Base-by-base conservation (phyloP, 1,139 yeast species). In the Maudiozyma humilis region DNA sequence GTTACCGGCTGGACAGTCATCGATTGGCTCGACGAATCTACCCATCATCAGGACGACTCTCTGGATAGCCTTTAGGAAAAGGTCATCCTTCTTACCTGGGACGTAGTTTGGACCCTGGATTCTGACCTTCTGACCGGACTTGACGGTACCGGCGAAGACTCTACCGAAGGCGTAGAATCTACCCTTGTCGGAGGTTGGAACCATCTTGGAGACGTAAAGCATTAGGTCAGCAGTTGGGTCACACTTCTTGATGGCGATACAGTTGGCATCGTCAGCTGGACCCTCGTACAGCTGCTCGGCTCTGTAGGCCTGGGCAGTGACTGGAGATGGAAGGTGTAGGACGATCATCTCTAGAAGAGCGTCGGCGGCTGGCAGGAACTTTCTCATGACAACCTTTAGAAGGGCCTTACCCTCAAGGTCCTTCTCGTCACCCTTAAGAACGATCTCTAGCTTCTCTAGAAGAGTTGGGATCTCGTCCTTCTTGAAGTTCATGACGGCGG, bases 101-200 rank as follows among this genome's bases (percentile, higher is more conserved):
- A 78, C 79, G 76, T 87, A 91, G 95, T 89, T 89, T 71, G 97
- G 98, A 77, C 98, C 98, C 80, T 91, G 98, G 69, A 91, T 91
- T 80, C 98, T 86, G 69, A 91, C 95, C 86, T 91, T 91, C 81
- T 83, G 89, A 76, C 98, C 98, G 66, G 96, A 86, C 72, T 75
- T 85, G 67, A 91, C 96, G 67, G 97, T 91, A 88, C 98, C 98
- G 64, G 97, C 85, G 79, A 91, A 91, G 72, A 91, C 97, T 82
- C 98, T 93, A 75, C 98, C 98, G 78, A 91, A 91, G 69, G 98
- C 98, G 83, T 88, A 91, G 95, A 91, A 91, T 80, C 98, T 89
- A 82, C 98, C 98, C 82, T 89, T 91, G 75, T 91, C 98, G 64
- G 97, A 89, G 69, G 98, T 91, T 74, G 98, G 98, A 64, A 91